Base-by-base conservation (phyloP, 2,329 filamentous ascomycete species). In the Aureobasidium namibiae region DNA sequence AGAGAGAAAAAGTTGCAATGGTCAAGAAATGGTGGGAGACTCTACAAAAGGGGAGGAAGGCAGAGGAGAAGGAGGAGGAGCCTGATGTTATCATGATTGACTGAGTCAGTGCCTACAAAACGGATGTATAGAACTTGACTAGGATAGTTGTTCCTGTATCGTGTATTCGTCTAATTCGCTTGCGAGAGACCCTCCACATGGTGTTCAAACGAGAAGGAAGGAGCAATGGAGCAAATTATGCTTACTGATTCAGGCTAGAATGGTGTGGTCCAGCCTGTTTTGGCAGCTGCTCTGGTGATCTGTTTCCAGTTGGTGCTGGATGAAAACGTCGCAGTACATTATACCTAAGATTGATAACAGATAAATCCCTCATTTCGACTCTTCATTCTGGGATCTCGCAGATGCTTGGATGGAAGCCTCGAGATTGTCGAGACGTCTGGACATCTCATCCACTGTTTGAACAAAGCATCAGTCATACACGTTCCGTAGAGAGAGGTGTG, bases 371-470 rank as follows among this genome's bases (percentile, higher is more conserved):
- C 33, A 57, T 31, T 59, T 56, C 1, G 60, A 41, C 24, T 60
- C 54, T 10, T 63, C 62, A 7, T 60, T 48, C 13, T 57, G 42
- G 23, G 52, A 33, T 56, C 52, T 44, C 4, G 26, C 44, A 16
- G 57, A 62, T 36, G 82, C 80, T 66, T 83, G 79, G 45, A 95
- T 78, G 14, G 86, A 85, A 24, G 87, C 79, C 72, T 95, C 92
- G 11, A 96, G 80, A 60, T 86, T 90, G 70, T 96, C 92, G 23
- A 96, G 76, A 26, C 92, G 84, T 62, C 87, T 81, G 14, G 89
- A 88, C 91, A 96, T 96, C 63, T 96, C 91, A 69, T 96, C 92
- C 88, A 96, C 91, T 96, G 62, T 29, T 10, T 44, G 9, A 18
- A 8, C 24, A 45, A 13, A 8, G 13, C n/a, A 18, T 45, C 23